A percentile compares a stretch with the other conserved stretches of the same genome.
Conservation (phyloP, 768 basidiomycete species). For the Naganishia onofrii region DNA sequence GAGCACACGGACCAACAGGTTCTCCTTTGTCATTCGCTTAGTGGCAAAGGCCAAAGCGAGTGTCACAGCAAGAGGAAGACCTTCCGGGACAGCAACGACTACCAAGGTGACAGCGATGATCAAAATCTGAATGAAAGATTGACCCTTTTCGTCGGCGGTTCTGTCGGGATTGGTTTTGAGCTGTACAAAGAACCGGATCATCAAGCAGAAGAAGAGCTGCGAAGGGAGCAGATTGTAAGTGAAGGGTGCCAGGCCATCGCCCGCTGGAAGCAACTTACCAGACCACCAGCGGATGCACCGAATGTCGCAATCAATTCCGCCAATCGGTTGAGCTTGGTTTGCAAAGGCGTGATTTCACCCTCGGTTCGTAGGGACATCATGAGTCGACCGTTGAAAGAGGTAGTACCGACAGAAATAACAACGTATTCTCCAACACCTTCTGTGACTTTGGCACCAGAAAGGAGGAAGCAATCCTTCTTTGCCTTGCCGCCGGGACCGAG, state of each 20-base stretch:
- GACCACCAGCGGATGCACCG: constrained; percentile 74
- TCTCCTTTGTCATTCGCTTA: constrained; percentile 94
- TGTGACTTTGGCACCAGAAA: constrained; percentile 86
- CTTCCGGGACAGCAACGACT: constrained; percentile 85
- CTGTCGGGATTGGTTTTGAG: constrained; percentile 66
- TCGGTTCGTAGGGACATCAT: constrained; percentile 94
- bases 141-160: constrained; percentile 75
- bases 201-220: constrained; percentile 69
- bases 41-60: constrained; percentile 96
- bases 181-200: constrained; percentile 94
- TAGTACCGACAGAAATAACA: constrained; percentile 84
- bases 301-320: constrained; percentile 93
- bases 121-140: constrained; percentile 84
- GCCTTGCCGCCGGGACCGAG: constrained; percentile 50
- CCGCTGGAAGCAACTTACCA: constrained; percentile 39
- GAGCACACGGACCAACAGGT: constrained; percentile 89
- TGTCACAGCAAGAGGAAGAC: constrained; percentile 91
- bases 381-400: constrained; percentile 92
- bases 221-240: neutral
- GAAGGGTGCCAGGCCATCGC: neutral
- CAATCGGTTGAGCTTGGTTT: constrained; percentile 86
- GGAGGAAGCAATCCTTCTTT: constrained; percentile 85
- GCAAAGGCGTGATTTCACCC: constrained; percentile 84
- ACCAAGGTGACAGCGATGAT: constrained; percentile 92
- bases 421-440: constrained; percentile 94